Evolutionary conservation across 2,329 filamentous ascomycete genomes (phyloP).

Genomic region (Magnaporthiopsis incrustans): DNA sequence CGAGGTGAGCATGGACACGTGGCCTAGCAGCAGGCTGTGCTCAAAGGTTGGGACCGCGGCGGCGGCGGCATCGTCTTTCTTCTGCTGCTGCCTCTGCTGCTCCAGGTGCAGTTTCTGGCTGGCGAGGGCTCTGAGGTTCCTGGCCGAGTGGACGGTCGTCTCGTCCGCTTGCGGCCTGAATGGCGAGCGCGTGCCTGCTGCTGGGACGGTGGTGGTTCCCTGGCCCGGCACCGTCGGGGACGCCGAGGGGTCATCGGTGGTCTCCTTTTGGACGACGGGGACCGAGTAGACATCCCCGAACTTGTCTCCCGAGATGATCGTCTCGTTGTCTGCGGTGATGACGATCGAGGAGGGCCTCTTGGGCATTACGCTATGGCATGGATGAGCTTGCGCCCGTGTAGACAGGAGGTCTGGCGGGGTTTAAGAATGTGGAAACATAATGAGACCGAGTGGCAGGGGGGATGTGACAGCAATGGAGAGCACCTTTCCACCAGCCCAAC

Average conservation of each 20-base stretch:
- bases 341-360: constrained; percentile 77
- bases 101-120: constrained; percentile 45
- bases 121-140: constrained; percentile 8
- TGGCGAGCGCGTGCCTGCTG: constrained; percentile 13
- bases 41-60: constrained; percentile 48
- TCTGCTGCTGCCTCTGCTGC: constrained; percentile 17
- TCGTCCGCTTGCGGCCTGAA: constrained; percentile 31
- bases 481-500: background rate
- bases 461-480: background rate
- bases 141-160: constrained; percentile 36
- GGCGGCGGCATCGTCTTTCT: constrained; percentile 20
- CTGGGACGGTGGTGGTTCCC: constrained; percentile 6
- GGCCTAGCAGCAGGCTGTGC: constrained; percentile 73
- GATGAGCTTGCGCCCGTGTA: background rate
- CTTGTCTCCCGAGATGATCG: constrained; percentile 82
- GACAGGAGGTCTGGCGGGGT: too few species aligned
- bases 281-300: constrained; percentile 94
- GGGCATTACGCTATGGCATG: constrained; percentile 62
- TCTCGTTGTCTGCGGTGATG: constrained; percentile 59
- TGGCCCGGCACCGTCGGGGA: background rate
- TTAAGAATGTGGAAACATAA: constrained; percentile 17
- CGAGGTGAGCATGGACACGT: constrained; percentile 91
- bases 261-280: constrained; percentile 49
- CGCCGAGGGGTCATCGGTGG: constrained; percentile 3
- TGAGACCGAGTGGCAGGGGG: background rate